A percentile compares a stretch with the other conserved stretches of the same genome.
Conservation (phyloP, 805 yeast species). For the Schizosaccharomyces lindneri region DNA sequence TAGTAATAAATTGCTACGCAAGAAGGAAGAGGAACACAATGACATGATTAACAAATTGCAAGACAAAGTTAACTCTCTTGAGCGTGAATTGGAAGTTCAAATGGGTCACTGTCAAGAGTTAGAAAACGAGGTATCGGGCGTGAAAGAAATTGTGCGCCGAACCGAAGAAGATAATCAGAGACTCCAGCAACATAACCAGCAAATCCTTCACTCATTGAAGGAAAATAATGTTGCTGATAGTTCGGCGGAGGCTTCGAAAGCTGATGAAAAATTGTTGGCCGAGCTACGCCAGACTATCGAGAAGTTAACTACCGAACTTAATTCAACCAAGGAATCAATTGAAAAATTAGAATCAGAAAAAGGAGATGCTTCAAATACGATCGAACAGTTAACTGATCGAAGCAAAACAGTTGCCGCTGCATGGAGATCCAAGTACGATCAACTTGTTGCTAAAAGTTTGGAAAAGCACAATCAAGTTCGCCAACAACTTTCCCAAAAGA, state of each 20-base stretch:
- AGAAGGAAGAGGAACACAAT: not conserved
- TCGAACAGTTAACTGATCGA: not conserved
- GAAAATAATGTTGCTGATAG: not conserved
- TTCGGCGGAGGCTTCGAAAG: not conserved
- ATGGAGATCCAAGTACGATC: not conserved
- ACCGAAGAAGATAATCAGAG: not conserved
- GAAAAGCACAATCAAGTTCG: not conserved
- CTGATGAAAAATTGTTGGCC: not conserved
- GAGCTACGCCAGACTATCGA: not conserved
- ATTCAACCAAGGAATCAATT: not conserved
- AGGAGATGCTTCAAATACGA: not conserved
- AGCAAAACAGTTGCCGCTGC: not conserved
- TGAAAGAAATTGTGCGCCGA: not conserved
- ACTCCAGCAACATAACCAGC: not conserved
- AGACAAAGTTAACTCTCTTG: not conserved
- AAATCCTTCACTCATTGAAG: not conserved
- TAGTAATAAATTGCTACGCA: not conserved
- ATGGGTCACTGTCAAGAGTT: not conserved
- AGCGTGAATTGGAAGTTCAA: not conserved
- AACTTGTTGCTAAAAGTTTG: not conserved
- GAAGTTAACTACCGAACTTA: not conserved
- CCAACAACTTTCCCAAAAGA: not conserved
- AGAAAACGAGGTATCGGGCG: not conserved
- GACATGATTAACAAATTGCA: not conserved
- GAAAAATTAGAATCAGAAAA: not conserved